Percentiles rank a stretch among this genome's conserved stretches.
Conservation (phyloP, 495 filamentous ascomycete species). For the Lasiosphaeria hispida region DNA sequence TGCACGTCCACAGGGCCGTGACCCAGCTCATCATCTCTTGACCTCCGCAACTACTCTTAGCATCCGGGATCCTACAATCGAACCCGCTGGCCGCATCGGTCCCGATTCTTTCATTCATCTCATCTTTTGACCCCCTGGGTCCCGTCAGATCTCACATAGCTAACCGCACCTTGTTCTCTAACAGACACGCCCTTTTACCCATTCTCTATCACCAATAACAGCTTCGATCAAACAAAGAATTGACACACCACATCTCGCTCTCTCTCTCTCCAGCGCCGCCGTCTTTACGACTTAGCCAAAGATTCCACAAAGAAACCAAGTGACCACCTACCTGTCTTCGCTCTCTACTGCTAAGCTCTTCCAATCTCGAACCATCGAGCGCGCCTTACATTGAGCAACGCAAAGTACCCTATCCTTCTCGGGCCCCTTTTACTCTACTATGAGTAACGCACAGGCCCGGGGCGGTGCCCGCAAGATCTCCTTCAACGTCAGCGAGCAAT, state of each 20-base stretch:
- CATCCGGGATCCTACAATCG: slow-evolving; percentile 7
- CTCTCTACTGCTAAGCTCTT: not conserved
- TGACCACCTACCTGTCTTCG: not conserved
- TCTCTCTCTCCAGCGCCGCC: too few relatives aligned
- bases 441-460: slow-evolving; percentile 32
- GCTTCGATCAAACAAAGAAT: too few relatives aligned
- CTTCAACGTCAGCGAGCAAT: slow-evolving; percentile 99
- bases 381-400: not conserved
- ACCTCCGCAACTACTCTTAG: slow-evolving; percentile 9
- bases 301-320: too few relatives aligned
- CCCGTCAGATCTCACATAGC: not conserved
- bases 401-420: not conserved
- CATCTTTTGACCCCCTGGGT: not conserved
- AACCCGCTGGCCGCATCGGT: not conserved
- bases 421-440: slow-evolving; percentile 12
- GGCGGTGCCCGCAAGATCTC: slow-evolving; percentile 89
- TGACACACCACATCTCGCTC: too few relatives aligned
- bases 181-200: not conserved
- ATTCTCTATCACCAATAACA: too few relatives aligned
- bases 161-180: not conserved
- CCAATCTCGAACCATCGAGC: not conserved
- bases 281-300: too few relatives aligned
- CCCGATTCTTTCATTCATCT: not conserved
- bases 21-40: not conserved
- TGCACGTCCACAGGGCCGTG: slow-evolving; percentile 1